phyloP scores from a whole-genome alignment of 2,329 filamentous ascomycete genomes.

The Fonsecaea nubica region DNA sequence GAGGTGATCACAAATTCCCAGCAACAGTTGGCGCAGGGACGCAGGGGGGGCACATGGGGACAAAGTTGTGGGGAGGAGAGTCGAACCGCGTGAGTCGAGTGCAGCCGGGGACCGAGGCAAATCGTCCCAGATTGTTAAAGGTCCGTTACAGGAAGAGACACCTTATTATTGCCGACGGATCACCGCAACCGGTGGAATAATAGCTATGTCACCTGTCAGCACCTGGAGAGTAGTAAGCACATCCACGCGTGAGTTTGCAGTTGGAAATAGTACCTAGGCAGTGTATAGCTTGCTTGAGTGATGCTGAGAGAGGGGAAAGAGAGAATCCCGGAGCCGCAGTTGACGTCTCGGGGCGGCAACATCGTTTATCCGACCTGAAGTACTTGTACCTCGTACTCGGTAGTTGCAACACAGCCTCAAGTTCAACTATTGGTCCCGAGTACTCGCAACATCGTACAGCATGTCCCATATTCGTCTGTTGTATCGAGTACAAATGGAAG shows the following conservation, averaged over 20 bases:
- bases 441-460: too few relatives aligned
- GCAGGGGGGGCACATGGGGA: constrained; percentile 8
- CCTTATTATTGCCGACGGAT: constrained; percentile 8
- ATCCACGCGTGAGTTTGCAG: too few relatives aligned
- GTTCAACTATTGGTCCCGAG: too few relatives aligned
- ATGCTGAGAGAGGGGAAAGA: neutral
- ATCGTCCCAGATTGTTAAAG: constrained; percentile 2
- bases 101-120: constrained; percentile 29
- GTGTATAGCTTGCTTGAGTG: neutral
- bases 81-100: neutral
- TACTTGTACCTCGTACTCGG: neutral
- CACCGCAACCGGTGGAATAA: neutral
- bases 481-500: too few relatives aligned
- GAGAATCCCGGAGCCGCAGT: constrained; percentile 6
- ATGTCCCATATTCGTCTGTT: too few relatives aligned
- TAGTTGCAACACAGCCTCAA: too few relatives aligned
- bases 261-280: neutral
- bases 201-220: neutral
- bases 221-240: too few relatives aligned
- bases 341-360: neutral
- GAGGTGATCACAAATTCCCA: constrained; percentile 16
- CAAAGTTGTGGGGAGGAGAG: constrained; percentile 1
- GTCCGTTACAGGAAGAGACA: constrained; percentile 2
- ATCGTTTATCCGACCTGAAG: constrained; percentile 17
- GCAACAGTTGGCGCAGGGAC: too few relatives aligned